Base-by-base conservation (phyloP, 176 grass and related monocot species). In the Oryza brachyantha region DNA sequence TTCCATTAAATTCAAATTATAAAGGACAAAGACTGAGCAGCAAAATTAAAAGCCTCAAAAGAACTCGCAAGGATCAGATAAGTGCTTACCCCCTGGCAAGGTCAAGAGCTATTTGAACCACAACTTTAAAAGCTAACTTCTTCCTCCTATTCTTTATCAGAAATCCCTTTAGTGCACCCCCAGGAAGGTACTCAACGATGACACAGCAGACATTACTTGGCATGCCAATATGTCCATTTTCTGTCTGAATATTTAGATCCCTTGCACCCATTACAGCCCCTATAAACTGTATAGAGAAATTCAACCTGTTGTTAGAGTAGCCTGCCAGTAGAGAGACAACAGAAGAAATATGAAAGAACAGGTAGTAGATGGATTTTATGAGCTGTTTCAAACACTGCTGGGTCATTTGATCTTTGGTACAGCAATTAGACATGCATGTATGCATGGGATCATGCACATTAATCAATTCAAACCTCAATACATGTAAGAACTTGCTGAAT, bases 141-240 rank as follows among this genome's bases (percentile, higher is more conserved):
- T 73, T 94, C 85, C 90, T 90, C 72, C 93, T 85, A 37, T 89
- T 93, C 88, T 99, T 99, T 66, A 99, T 99, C 70, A 99, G 90
- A 82, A 93, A 99, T 61, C 78, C 73, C 85, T 99, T 99, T 22
- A 99, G 81, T 39, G 92, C 82, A 31, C 96, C 96, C 32, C 96
- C 96, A 66, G 90, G 35, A 79, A 99, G 90, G 72, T 96, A 99
- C 73, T 99, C 96, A 35, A 96, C 92, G 42, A 99, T 79, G 74
- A 99, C 92, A 37, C 92, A 93, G 57, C 96, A 99, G 46, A 93
- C 29, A 84, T 91, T 99, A 74, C 71, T 96, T 66, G 92, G 96
- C 84, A 99, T 89, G 83, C 80, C 88, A 61, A 99, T 69, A 46
- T 93, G 81, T 13, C 96, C 96, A 36, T 89, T 93, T 55, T 91